Evolutionary conservation across 179 eudicot genomes (phyloP).

Genomic region (Dionaea muscipula): DNA sequence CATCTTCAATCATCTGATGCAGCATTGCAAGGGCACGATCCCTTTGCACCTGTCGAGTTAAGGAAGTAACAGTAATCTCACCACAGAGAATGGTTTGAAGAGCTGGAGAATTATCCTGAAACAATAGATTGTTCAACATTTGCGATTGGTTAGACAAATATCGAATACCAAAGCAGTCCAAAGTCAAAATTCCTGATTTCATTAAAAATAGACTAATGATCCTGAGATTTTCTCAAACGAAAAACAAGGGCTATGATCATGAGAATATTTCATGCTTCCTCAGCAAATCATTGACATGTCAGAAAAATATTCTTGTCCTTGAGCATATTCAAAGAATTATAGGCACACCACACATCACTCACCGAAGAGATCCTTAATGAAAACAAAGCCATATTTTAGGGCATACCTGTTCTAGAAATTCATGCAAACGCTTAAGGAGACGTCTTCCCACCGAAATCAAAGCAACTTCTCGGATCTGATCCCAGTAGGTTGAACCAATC

Average conservation of each 20-base stretch:
- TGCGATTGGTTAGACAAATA: too few relatives aligned
- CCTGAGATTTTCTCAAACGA: too few relatives aligned
- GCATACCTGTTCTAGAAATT: constrained; percentile 62
- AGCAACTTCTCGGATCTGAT: constrained; percentile 80
- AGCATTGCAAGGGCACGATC: constrained; percentile 90
- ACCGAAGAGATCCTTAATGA: neutral
- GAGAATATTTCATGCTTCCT: too few relatives aligned
- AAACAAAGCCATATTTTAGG: neutral
- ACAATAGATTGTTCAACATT: neutral
- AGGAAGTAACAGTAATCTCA: constrained; percentile 31
- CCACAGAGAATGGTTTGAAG: constrained; percentile 75
- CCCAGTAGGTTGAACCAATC: constrained; percentile 81
- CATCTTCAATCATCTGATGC: constrained; percentile 98
- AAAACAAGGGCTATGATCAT: too few relatives aligned
- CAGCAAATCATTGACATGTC: constrained; percentile 1
- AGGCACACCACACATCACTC: neutral
- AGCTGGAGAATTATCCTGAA: constrained; percentile 60
- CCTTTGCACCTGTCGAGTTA: constrained; percentile 60
- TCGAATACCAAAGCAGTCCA: too few relatives aligned
- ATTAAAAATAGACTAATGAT: too few relatives aligned
- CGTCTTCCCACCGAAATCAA: constrained; percentile 75
- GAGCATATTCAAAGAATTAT: neutral
- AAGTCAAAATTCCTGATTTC: too few relatives aligned
- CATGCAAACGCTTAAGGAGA: constrained; percentile 63
- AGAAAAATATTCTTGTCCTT: neutral